Conservation (phyloP, 768 basidiomycete genomes). For the Auriscalpium microsporum region DNA sequence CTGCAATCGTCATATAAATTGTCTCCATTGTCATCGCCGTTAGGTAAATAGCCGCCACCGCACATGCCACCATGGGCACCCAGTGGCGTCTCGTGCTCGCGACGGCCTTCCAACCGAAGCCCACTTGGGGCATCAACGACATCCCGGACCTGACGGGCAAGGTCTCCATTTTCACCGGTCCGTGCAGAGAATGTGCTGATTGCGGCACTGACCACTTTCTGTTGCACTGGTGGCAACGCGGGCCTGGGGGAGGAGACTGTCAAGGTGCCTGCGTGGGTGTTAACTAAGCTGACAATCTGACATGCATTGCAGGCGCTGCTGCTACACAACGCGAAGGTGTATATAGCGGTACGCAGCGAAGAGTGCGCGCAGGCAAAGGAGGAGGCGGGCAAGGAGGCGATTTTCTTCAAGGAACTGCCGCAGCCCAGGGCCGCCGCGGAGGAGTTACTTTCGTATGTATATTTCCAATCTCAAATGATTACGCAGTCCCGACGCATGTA, state of each 20-base stretch:
- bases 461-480: too few species aligned
- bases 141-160: conserved; percentile 9
- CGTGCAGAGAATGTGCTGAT: neutral
- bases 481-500: conserved; percentile 17
- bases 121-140: conserved; percentile 3
- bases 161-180: conserved; percentile 3
- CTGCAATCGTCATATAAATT: too few species aligned
- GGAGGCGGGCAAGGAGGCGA: conserved; percentile 32
- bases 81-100: neutral
- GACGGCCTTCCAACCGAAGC: conserved; percentile 1
- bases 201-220: neutral
- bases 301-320: conserved; percentile 3
- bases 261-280: neutral
- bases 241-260: conserved; percentile 11
- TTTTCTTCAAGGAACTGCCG: conserved; percentile 33
- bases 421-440: conserved; percentile 31
- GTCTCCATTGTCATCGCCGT: too few species aligned
- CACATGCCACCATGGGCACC: neutral
- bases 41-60: too few species aligned
- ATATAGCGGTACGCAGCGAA: conserved; percentile 2
- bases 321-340: conserved; percentile 8
- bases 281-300: neutral
- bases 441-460: conserved; percentile 29
- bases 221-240: neutral
- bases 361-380: conserved; percentile 18